Evolutionary conservation across 2,329 filamentous ascomycete species (phyloP).

Genomic region (Cytospora mali): DNA sequence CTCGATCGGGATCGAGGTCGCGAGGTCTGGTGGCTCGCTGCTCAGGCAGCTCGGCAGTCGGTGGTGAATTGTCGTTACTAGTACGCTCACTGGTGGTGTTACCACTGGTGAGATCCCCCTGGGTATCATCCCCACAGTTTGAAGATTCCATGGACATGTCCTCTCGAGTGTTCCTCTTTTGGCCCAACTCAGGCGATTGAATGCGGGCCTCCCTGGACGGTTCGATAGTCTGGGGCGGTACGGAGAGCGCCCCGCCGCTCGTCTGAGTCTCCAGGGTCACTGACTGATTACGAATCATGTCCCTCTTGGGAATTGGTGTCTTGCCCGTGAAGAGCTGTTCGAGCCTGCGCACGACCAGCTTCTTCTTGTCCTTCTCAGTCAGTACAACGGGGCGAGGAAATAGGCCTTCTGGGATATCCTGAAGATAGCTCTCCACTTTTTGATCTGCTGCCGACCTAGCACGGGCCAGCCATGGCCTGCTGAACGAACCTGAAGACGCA

Average conservation of each 20-base stretch:
- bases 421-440: constrained; percentile 70
- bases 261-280: constrained; percentile 12
- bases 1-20: constrained; percentile 78
- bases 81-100: constrained; percentile 36
- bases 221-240: constrained; percentile 34
- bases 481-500: constrained; percentile 45
- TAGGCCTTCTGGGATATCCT: constrained; percentile 71
- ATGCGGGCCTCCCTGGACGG: constrained; percentile 54
- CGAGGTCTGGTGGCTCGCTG: constrained; percentile 77
- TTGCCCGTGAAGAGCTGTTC: constrained; percentile 84
- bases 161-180: constrained; percentile 47
- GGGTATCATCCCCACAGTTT: constrained; percentile 47
- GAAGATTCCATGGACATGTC: constrained; percentile 51
- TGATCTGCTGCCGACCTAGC: constrained; percentile 50
- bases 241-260: constrained; percentile 19
- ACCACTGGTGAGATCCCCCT: constrained; percentile 39
- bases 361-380: constrained; percentile 76
- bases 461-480: constrained; percentile 42
- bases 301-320: constrained; percentile 41
- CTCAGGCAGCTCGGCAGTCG: constrained; percentile 52
- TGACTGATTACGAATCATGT: constrained; percentile 37
- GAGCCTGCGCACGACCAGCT: constrained; percentile 72
- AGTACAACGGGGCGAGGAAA: constrained; percentile 63
- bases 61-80: constrained; percentile 46
- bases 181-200: constrained; percentile 39